These are phyloP conservation scores for Anthracocystis setariae DNA, from an alignment of 1,284 basidiomycete genomes.

Conservation along the genomic window DNA sequence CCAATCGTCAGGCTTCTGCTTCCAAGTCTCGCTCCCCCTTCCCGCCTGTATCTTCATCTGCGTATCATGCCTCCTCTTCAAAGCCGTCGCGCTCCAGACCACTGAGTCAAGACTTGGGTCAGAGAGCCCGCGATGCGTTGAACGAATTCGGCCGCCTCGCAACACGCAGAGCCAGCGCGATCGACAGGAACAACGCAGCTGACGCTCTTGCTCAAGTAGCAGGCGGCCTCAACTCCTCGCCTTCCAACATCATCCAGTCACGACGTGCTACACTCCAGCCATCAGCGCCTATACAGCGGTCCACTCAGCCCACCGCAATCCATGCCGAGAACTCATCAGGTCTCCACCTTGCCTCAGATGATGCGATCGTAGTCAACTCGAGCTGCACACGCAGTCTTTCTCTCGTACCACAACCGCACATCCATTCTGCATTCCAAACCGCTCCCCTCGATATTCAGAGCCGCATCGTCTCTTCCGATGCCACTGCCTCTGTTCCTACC, in stretches of 20 bases:
- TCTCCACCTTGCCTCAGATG: conserved; percentile 13
- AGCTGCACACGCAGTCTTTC: conserved; percentile 10
- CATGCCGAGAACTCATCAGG: background rate
- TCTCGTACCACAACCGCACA: conserved; percentile 32
- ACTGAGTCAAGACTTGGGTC: conserved; percentile 35
- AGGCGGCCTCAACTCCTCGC: conserved; percentile 21
- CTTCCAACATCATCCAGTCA: conserved; percentile 4
- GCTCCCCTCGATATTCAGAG: conserved; percentile 32
- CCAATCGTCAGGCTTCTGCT: conserved; percentile 10
- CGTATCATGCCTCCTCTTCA: background rate
- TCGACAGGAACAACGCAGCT: conserved; percentile 30
- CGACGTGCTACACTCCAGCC: conserved; percentile 16
- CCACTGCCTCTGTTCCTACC: background rate
- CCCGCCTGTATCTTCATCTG: conserved; percentile 23
- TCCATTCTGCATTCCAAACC: background rate
- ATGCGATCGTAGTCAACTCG: conserved; percentile 7
- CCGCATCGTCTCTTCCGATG: conserved; percentile 7
- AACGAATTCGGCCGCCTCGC: conserved; percentile 34
- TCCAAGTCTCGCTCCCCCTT: conserved; percentile 13
- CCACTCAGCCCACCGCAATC: background rate
- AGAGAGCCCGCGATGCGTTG: conserved; percentile 35
- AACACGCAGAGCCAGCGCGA: conserved; percentile 20
- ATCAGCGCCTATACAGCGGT: background rate
- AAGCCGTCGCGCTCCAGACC: conserved; percentile 14
- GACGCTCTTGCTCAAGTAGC: conserved; percentile 33